Conservation (phyloP, 2,329 filamentous ascomycete species). For the Trichoderma sp. region DNA sequence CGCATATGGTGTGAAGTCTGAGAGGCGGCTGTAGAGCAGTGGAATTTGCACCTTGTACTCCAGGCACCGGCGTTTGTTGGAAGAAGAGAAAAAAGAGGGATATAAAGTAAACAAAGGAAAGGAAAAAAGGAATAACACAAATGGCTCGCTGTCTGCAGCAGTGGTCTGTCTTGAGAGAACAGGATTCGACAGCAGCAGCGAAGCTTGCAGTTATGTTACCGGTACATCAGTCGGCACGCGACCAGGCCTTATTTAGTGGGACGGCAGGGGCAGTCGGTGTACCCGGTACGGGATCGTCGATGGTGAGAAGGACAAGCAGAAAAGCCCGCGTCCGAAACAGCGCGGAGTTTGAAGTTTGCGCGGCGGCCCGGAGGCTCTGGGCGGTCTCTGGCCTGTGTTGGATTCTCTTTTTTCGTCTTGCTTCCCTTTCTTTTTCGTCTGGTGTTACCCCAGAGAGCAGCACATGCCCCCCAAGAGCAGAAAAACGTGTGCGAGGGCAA, state of each 20-base stretch:
- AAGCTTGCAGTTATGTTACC: not conserved
- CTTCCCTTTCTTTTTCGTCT: not conserved
- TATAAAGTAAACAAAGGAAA: not conserved
- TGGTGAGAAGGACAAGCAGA: not conserved
- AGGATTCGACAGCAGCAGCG: not conserved
- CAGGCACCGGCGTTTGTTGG: constrained; percentile 13
- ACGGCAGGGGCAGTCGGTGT: not conserved
- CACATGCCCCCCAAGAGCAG: not conserved
- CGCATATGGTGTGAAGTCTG: constrained; percentile 13
- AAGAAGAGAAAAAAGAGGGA: not conserved
- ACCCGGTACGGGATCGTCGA: not conserved
- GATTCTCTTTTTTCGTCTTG: not conserved
- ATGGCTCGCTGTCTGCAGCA: not conserved
- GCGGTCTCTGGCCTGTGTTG: not conserved
- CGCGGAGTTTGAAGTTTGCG: constrained; percentile 12
- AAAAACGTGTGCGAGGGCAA: constrained; percentile 7
- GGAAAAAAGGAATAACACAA: not conserved
- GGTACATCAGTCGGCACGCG: constrained; percentile 14
- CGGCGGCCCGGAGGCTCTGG: not conserved
- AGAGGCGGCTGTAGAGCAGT: not conserved
- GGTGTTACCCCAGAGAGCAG: not conserved
- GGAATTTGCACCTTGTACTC: constrained; percentile 2
- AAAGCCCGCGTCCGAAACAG: constrained; percentile 17
- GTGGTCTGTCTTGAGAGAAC: not conserved
- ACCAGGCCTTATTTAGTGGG: constrained; percentile 21